Base-by-base conservation (phyloP, 495 filamentous ascomycete species). In the Neurospora sp. region DNA sequence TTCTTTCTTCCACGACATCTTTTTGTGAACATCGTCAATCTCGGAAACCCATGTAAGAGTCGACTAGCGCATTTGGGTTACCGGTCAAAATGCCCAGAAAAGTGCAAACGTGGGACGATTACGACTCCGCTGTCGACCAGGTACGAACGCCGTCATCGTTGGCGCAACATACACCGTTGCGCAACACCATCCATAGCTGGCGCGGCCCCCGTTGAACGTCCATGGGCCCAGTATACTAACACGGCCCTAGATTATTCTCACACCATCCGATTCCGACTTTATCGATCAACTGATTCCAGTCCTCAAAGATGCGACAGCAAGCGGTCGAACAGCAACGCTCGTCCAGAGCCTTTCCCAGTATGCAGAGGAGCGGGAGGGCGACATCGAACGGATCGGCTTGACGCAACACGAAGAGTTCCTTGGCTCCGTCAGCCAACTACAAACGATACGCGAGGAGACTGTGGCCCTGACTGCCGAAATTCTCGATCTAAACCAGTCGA, bases 401-500 rank as follows among this genome's bases (percentile, higher is more conserved):
- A 93, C 90, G 40, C 97, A 98, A 77, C 96, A 98, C 79, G 95
- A 98, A 78, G 96, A 97, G 72, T 99, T 99, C 78, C 90, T 98
- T 40, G 89, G 85, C 31, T 97, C 95, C 8, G 93, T 98, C 75
- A 96, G 95, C 77, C 93, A 97, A 76, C 89, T 99, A 22, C 92
- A 97, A 71, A 89, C 90, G 45, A 94, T 97, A 22, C 90, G 94
- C 69, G 91, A 97, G 81, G 94, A 93, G 14, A 97, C 94, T 0
- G 92, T 94, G 7, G 86, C 88, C 69, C 82, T 99, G 72, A 98
- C 94, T 0, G 87, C 91, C n/a, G 93, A 98, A 81, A 98, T 98
- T 73, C 84, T 98, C 73, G 88, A 92, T 73, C 86, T 99, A 72
- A 98, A 97, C 77, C 91, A 96, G 77, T 94, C 93, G 20, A 98